Conservation (phyloP, 768 basidiomycete species). For the Chalciporus chontae region DNA sequence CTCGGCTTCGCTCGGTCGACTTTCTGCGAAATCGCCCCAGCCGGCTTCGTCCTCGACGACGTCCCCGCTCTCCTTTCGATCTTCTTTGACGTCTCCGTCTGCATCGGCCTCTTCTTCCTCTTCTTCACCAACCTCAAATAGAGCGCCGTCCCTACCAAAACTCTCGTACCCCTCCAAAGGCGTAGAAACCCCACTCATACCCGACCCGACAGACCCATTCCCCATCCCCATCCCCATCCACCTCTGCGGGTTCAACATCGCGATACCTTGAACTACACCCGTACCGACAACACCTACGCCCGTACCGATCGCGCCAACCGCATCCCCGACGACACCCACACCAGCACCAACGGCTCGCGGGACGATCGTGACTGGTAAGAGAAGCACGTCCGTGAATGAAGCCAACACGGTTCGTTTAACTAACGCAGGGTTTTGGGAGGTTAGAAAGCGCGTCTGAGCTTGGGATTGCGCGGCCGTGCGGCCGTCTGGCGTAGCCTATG, state of each 20-base stretch:
- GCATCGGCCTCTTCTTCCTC: constrained; percentile 28
- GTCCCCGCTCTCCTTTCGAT: constrained; percentile 1
- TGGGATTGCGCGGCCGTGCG: not conserved
- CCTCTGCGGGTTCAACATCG: constrained; percentile 69
- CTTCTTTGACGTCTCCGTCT: constrained; percentile 12
- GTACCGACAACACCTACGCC: constrained; percentile 39
- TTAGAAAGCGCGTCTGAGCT: not conserved
- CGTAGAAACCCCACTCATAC: constrained; percentile 60
- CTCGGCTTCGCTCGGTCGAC: constrained; percentile 1
- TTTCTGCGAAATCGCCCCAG: constrained; percentile 21
- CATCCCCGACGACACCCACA: constrained; percentile 66
- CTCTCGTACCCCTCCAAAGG: constrained; percentile 20
- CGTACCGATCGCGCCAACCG: constrained; percentile 32
- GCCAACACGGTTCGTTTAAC: constrained; percentile 24
- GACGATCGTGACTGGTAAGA: constrained; percentile 95
- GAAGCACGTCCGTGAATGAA: constrained; percentile 84
- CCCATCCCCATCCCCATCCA: too few relatives aligned
- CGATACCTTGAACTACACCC: constrained; percentile 45
- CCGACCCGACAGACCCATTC: constrained; percentile 58
- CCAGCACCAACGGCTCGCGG: constrained; percentile 76
- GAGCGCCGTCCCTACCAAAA: constrained; percentile 31
- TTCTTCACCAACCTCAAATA: constrained; percentile 51
- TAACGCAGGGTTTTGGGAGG: not conserved
- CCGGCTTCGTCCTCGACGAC: constrained; percentile 19
- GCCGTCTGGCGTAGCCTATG: constrained; percentile 20